Evolutionary conservation across 352 stramenopile species (phyloP).

Genomic region (Globisporangium emineosum): DNA sequence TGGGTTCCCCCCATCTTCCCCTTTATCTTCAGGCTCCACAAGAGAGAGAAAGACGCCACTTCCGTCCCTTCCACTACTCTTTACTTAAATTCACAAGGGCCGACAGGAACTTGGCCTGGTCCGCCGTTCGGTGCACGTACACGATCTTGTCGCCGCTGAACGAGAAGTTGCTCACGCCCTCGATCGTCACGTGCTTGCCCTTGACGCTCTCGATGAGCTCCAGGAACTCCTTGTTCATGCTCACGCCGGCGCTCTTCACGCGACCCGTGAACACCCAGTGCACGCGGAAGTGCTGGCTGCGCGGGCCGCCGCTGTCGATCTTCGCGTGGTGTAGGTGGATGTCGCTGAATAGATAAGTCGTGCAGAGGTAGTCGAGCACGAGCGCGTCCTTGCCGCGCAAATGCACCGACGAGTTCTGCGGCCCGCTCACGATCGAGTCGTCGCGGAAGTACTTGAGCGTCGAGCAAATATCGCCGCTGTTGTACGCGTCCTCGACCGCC

Average conservation of each 20-base stretch:
- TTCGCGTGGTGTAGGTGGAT: constrained; percentile 76
- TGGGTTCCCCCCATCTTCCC: too few species aligned
- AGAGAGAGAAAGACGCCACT: not conserved
- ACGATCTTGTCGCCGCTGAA: constrained; percentile 88
- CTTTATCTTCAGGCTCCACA: too few species aligned
- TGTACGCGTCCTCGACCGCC: constrained; percentile 76
- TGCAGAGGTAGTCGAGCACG: constrained; percentile 86
- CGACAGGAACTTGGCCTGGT: constrained; percentile 87
- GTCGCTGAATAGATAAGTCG: constrained; percentile 78
- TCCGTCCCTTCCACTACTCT: constrained; percentile 28
- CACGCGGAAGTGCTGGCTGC: constrained; percentile 84
- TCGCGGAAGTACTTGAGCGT: constrained; percentile 83
- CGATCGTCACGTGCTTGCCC: constrained; percentile 72
- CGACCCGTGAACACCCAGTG: constrained; percentile 79
- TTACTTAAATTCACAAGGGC: constrained; percentile 77
- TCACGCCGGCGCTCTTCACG: constrained; percentile 73
- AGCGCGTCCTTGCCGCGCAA: constrained; percentile 78
- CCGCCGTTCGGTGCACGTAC: constrained; percentile 84
- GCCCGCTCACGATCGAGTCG: constrained; percentile 83
- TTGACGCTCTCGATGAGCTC: constrained; percentile 84
- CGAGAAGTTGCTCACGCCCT: constrained; percentile 86
- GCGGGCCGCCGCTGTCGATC: constrained; percentile 76
- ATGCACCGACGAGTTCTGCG: constrained; percentile 84
- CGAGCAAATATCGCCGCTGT: constrained; percentile 70
- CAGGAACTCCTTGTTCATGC: constrained; percentile 88